These are phyloP conservation scores for Fusarium piperis DNA, from an alignment of 2,329 filamentous ascomycete species.

Conservation along the genomic window DNA sequence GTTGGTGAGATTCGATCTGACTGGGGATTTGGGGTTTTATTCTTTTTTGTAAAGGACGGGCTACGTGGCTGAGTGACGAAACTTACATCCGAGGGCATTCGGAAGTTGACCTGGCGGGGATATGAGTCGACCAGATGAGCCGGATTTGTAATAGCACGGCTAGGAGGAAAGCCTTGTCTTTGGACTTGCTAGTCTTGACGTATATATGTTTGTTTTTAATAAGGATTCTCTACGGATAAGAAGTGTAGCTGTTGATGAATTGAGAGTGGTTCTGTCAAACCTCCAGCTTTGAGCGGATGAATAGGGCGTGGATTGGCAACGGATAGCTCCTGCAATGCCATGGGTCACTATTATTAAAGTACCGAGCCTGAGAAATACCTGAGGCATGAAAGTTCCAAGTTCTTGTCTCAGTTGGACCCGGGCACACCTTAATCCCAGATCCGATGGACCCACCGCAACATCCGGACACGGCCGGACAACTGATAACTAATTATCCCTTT, in stretches of 20 bases:
- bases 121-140: background rate
- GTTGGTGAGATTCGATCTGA: background rate
- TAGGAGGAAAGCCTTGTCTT: background rate
- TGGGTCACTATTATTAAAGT: too few relatives aligned
- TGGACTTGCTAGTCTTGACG: background rate
- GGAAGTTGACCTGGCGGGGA: constrained; percentile 22
- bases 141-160: background rate
- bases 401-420: too few relatives aligned
- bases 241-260: background rate
- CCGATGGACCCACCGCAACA: background rate
- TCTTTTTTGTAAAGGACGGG: background rate
- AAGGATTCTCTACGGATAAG: background rate
- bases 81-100: constrained; percentile 38
- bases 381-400: background rate
- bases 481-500: background rate
- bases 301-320: background rate
- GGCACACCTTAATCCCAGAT: background rate
- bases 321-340: too few relatives aligned
- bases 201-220: background rate
- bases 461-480: constrained; percentile 14
- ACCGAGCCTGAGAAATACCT: too few relatives aligned
- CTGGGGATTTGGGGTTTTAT: constrained; percentile 5
- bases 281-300: background rate
- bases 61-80: background rate
- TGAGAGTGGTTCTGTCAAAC: background rate